Conservation (phyloP, 805 yeast species). For the Suhomyces sp. region DNA sequence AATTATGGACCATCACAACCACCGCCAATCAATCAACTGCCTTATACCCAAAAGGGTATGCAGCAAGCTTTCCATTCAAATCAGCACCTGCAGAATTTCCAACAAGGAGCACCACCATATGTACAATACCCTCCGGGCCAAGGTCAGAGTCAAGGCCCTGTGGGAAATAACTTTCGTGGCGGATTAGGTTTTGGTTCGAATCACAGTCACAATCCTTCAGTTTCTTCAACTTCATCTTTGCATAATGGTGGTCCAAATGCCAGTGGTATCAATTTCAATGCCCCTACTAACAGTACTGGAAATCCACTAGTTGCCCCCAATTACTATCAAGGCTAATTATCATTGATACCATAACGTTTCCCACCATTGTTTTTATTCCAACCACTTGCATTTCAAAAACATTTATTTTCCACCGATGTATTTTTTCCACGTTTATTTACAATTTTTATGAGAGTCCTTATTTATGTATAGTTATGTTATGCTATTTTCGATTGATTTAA, state of each 20-base stretch:
- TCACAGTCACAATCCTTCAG: slow-evolving; percentile 2
- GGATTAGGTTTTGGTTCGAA: background rate
- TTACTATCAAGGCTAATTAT: background rate
- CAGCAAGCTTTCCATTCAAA: background rate
- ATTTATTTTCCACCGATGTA: background rate
- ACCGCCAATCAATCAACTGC: background rate
- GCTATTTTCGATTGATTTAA: background rate
- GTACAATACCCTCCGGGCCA: background rate
- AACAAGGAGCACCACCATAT: slow-evolving; percentile 1
- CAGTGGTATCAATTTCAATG: background rate
- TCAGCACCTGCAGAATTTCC: background rate
- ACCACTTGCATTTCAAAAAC: slow-evolving; percentile 1
- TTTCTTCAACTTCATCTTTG: slow-evolving; percentile 4
- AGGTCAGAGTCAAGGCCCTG: background rate
- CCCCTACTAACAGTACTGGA: background rate
- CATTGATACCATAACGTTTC: background rate
- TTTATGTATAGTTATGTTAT: slow-evolving; percentile 3
- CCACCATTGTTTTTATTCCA: background rate
- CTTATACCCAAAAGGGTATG: background rate
- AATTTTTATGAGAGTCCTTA: background rate
- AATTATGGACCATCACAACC: background rate
- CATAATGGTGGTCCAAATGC: background rate
- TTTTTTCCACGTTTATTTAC: background rate
- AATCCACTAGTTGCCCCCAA: slow-evolving; percentile 2
- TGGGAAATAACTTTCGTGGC: background rate